Base-by-base conservation (phyloP, 371 early-diverging fungal genomes). In the Actinomortierella ambigua region DNA sequence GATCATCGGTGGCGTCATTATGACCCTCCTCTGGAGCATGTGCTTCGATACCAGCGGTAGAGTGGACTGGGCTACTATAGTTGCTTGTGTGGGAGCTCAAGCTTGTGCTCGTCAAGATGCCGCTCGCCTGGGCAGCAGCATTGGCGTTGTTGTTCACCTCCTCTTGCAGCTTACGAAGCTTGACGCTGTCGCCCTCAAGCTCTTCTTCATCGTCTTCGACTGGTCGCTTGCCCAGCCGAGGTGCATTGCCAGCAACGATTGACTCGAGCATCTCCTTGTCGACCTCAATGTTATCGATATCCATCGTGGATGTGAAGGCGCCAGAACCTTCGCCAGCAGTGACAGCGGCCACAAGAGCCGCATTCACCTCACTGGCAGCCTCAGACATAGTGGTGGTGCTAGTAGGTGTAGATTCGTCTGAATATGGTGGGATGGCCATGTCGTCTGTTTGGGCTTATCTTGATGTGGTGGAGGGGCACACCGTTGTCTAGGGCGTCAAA, bases 261-360 rank as follows among this genome's bases (percentile, higher is more conserved):
- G 15, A 53, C 40, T 59, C 63, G 53, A 68, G 44, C 3, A 66
- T 53, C 1, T 53, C 41, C 9, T 61, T 17, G n/a, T 70, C 59
- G 9, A 61, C 43, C 23, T 49, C 49, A 27, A 57, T 4, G n/a
- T 29, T 28, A 1, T 61, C 61, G 34, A 61, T 29, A 18, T 51
- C 43, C 17, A 61, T 61, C 15, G 44, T 50, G n/a, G 59, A 28
- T 1, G 63, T 20, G 34, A 73, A 73, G 27, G 63, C 42, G n/a
- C 60, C 46, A 2, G 70, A 62, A 41, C 53, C 61, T 8, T 73
- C 67, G 0, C 73, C 67, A 9, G 73, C 73, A 9, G 73, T 60
- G 20, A 73, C 73, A 23, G 73, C 73, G 15, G 73, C 73, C n/a
- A 67, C 73, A 17, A 73, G 66, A 15, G 73, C 73, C 8, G 73